A percentile compares a stretch with the other conserved stretches of the same genome.
phyloP scores from a whole-genome alignment of 2,329 filamentous ascomycete genomes.

The Calonectria honghensis region DNA sequence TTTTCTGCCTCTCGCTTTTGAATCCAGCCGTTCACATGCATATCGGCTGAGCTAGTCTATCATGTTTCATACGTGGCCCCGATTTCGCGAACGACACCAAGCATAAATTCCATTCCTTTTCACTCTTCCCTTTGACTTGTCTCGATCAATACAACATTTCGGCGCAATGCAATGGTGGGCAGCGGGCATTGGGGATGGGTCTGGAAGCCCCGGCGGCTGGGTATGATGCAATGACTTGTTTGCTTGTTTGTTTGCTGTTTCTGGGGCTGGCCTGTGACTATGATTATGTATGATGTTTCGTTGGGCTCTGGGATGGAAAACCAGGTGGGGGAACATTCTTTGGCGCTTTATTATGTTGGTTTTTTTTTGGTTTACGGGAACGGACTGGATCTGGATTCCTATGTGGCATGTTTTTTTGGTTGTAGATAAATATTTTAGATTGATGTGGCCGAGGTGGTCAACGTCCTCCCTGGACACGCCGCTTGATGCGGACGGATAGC shows the following conservation, averaged over 20 bases:
- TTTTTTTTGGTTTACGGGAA: conserved; percentile 33
- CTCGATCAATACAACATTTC: conserved; percentile 40
- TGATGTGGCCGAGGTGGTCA: conserved; percentile 35
- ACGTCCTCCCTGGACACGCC: conserved; percentile 30
- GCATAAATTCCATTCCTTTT: conserved; percentile 31
- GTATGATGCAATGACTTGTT: conserved; percentile 42
- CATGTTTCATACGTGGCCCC: conserved; percentile 19
- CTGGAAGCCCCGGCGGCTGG: conserved; percentile 38
- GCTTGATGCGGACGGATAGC: conserved; percentile 41
- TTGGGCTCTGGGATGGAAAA: conserved; percentile 45
- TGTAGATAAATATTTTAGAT: conserved; percentile 41
- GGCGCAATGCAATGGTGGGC: conserved; percentile 45
- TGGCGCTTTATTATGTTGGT: conserved; percentile 40
- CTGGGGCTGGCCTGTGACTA: conserved; percentile 37
- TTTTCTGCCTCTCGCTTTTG: neutral
- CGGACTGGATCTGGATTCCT: conserved; percentile 47
- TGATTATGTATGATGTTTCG: conserved; percentile 41
- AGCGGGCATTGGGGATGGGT: conserved; percentile 38
- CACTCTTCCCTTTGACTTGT: conserved; percentile 37
- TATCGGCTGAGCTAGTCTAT: conserved; percentile 15
- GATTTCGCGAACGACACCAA: conserved; percentile 29
- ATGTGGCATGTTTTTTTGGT: conserved; percentile 31
- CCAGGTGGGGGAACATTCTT: conserved; percentile 30
- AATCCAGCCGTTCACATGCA: conserved; percentile 13
- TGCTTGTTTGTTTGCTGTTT: conserved; percentile 36